These are phyloP conservation scores for Yarrowia yakushimensis DNA, from an alignment of 805 yeast species.

Conservation along the genomic window DNA sequence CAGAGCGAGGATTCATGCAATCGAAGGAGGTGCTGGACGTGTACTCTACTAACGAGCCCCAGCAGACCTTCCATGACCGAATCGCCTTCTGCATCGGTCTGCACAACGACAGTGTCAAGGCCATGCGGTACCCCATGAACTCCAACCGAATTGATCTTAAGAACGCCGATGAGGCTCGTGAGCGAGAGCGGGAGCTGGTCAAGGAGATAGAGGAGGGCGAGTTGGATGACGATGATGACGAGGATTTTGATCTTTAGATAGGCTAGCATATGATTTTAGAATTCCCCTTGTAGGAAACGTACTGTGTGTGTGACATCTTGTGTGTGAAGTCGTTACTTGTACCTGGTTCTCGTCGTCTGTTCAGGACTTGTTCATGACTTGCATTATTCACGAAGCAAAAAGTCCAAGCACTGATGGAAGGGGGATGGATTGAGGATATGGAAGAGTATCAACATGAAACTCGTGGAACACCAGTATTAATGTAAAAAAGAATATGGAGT, in stretches of 20 bases:
- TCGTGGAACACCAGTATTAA: too few species aligned
- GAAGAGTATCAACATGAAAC: too few species aligned
- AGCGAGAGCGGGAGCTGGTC: conserved; percentile 51
- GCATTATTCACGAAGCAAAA: too few species aligned
- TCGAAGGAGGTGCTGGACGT: conserved; percentile 81
- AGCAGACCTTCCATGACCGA: conserved; percentile 84
- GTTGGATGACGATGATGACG: conserved; percentile 42
- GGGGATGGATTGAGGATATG: too few species aligned
- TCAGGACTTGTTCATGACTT: too few species aligned
- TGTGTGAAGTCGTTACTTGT: too few species aligned
- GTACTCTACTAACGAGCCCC: conserved; percentile 85
- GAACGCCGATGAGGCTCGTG: conserved; percentile 53
- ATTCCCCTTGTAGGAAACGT: neutral
- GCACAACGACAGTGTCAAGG: conserved; percentile 88
- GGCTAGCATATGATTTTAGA: conserved; percentile 13
- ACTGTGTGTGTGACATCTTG: too few species aligned
- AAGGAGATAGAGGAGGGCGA: conserved; percentile 45
- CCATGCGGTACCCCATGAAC: conserved; percentile 83
- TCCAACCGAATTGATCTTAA: conserved; percentile 50
- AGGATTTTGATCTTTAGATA: conserved; percentile 26
- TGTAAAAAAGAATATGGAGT: too few species aligned
- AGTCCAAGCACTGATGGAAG: too few species aligned
- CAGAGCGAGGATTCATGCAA: conserved; percentile 86
- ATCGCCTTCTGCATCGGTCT: conserved; percentile 83
- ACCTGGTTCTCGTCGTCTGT: too few species aligned